Evolutionary conservation across 352 stramenopile genomes (phyloP).

Genomic region (Globisporangium cystogenes): DNA sequence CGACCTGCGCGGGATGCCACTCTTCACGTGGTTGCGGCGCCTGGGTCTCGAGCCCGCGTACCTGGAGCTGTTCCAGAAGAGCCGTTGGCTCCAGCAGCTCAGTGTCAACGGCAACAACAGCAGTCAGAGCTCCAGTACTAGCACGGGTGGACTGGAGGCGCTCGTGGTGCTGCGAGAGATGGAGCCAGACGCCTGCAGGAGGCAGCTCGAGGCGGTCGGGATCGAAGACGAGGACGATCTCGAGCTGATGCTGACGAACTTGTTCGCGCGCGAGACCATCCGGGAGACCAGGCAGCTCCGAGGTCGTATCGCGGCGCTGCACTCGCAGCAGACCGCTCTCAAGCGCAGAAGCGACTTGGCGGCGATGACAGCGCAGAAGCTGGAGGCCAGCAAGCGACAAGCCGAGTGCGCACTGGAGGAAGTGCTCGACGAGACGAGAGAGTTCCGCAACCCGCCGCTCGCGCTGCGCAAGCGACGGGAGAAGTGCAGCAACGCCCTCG

Average conservation of each 20-base stretch:
- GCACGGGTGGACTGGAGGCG: slow-evolving; percentile 12
- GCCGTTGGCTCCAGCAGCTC: slow-evolving; percentile 10
- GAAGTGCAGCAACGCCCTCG: slow-evolving; percentile 24
- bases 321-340: slow-evolving; percentile 3
- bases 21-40: slow-evolving; percentile 48
- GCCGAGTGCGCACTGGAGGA: slow-evolving; percentile 26
- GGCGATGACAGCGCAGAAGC: slow-evolving; percentile 26
- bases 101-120: not conserved
- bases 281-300: slow-evolving; percentile 22
- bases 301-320: slow-evolving; percentile 4
- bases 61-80: slow-evolving; percentile 37
- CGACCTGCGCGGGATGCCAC: slow-evolving; percentile 43
- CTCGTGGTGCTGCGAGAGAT: slow-evolving; percentile 16
- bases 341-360: slow-evolving; percentile 30
- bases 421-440: slow-evolving; percentile 34
- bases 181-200: slow-evolving; percentile 12
- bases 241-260: slow-evolving; percentile 45
- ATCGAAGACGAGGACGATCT: slow-evolving; percentile 34
- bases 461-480: slow-evolving; percentile 34
- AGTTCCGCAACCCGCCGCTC: slow-evolving; percentile 62
- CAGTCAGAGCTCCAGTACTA: not conserved
- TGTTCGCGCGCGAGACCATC: slow-evolving; percentile 39
- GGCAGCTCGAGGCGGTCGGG: slow-evolving; percentile 26
- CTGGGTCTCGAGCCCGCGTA: slow-evolving; percentile 53
- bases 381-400: slow-evolving; percentile 14